Percentiles rank a stretch among this genome's conserved stretches.
phyloP scores from a whole-genome alignment of 371 early-diverging fungal genomes.

The Blastocladiella emersonii region DNA sequence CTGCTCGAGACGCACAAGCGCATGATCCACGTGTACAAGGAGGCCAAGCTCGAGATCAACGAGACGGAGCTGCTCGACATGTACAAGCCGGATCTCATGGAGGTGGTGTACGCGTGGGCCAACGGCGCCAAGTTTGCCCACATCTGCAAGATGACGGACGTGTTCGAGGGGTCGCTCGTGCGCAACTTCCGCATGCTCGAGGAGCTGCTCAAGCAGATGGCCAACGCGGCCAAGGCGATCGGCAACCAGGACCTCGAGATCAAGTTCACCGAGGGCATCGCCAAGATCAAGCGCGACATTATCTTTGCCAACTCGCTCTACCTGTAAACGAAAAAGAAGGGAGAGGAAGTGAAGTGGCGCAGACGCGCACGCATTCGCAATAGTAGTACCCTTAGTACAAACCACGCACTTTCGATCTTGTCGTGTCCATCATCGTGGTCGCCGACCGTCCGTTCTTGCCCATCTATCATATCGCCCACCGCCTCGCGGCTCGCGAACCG shows the following conservation, averaged over 20 bases:
- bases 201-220: conserved; percentile 93
- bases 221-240: conserved; percentile 86
- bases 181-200: conserved; percentile 90
- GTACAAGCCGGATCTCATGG: conserved; percentile 91
- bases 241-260: conserved; percentile 95
- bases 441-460: too few species aligned
- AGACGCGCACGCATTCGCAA: too few species aligned
- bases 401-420: too few species aligned
- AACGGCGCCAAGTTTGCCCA: conserved; percentile 88
- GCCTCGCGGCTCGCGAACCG: too few species aligned
- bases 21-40: conserved; percentile 73
- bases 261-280: conserved; percentile 91
- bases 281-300: conserved; percentile 95
- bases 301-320: conserved; percentile 97
- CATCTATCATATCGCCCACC: too few species aligned
- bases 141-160: conserved; percentile 91
- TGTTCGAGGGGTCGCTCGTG: conserved; percentile 97
- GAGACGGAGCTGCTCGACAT: conserved; percentile 68
- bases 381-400: too few species aligned
- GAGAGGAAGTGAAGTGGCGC: too few species aligned
- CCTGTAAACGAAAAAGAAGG: conserved; percentile 52
- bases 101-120: conserved; percentile 93
- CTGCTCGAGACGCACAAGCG: conserved; percentile 79
- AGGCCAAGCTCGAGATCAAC: conserved; percentile 66
- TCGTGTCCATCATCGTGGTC: too few species aligned